Percentiles rank a stretch among this genome's conserved stretches.
phyloP scores from a whole-genome alignment of 805 yeast genomes.

The Lachancea dasiensis region DNA sequence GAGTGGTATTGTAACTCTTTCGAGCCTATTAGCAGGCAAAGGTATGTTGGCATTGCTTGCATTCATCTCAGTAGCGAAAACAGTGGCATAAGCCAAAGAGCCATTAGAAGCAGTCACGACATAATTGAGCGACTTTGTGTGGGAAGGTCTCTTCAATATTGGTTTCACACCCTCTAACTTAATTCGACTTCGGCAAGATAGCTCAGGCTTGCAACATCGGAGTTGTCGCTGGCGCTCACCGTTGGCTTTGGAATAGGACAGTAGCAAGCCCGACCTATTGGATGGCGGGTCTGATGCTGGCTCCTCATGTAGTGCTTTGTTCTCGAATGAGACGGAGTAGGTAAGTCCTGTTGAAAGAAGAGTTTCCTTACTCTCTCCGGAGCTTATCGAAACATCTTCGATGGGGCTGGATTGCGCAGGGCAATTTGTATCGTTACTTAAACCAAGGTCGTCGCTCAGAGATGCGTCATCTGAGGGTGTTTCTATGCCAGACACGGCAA shows the following conservation, averaged over 20 bases:
- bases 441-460: conserved; percentile 7
- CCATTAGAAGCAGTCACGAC: conserved; percentile 28
- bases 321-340: conserved; percentile 3
- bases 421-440: conserved; percentile 2
- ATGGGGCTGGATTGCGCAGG: conserved; percentile 1
- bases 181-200: background rate
- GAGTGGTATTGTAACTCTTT: conserved; percentile 30
- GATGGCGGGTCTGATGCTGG: background rate
- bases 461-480: conserved; percentile 7
- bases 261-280: conserved; percentile 3
- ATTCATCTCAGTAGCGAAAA: conserved; percentile 31
- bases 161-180: conserved; percentile 10
- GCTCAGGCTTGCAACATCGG: background rate
- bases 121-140: conserved; percentile 17
- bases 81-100: conserved; percentile 28
- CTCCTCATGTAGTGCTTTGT: conserved; percentile 5
- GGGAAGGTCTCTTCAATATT: conserved; percentile 17
- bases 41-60: conserved; percentile 21
- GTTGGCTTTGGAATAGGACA: background rate
- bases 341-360: conserved; percentile 3
- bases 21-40: conserved; percentile 19
- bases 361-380: conserved; percentile 1
- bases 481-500: conserved; percentile 1
- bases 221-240: background rate
- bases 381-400: conserved; percentile 1